phyloP scores from a whole-genome alignment of 257 asterid species.

The Jacaranda copaia region DNA sequence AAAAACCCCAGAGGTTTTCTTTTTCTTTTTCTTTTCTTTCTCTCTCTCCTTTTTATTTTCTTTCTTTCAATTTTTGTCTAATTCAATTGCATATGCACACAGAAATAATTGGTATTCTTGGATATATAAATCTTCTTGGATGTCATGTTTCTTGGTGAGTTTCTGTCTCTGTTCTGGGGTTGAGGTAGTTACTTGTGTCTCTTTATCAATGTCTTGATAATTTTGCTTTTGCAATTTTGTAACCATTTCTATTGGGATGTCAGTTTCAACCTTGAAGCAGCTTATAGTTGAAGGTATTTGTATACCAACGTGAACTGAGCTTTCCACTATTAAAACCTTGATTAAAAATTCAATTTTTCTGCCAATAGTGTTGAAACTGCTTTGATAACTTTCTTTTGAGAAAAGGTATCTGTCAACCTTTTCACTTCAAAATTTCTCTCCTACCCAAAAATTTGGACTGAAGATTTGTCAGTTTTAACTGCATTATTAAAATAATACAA shows the following conservation, averaged over 20 bases:
- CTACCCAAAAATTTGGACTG: not conserved
- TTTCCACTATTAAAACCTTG: constrained; percentile 20
- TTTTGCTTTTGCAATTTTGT: constrained; percentile 22
- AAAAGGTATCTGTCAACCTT: not conserved
- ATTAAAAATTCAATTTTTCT: constrained; percentile 8
- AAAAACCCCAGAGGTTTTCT: not conserved
- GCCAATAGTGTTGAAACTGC: constrained; percentile 7
- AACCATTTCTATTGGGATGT: not conserved
- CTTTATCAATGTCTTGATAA: constrained; percentile 19
- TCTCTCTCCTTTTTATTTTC: not conserved
- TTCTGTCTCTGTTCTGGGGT: not conserved
- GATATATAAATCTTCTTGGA: not conserved
- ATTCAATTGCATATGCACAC: not conserved
- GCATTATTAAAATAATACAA: not conserved
- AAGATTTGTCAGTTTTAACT: not conserved
- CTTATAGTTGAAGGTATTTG: constrained; percentile 10
- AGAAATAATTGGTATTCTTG: not conserved
- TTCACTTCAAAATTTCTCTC: not conserved
- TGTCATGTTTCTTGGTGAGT: not conserved
- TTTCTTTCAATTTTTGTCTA: not conserved
- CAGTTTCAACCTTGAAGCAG: constrained; percentile 18
- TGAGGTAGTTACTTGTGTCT: not conserved
- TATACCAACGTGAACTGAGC: constrained; percentile 1
- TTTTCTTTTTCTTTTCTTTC: not conserved
- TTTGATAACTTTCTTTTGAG: not conserved